Evolutionary conservation across 257 asterid genomes (phyloP), one percentile per base, ranked within the genome.

Genomic region (Rehmannia glutinosa): DNA sequence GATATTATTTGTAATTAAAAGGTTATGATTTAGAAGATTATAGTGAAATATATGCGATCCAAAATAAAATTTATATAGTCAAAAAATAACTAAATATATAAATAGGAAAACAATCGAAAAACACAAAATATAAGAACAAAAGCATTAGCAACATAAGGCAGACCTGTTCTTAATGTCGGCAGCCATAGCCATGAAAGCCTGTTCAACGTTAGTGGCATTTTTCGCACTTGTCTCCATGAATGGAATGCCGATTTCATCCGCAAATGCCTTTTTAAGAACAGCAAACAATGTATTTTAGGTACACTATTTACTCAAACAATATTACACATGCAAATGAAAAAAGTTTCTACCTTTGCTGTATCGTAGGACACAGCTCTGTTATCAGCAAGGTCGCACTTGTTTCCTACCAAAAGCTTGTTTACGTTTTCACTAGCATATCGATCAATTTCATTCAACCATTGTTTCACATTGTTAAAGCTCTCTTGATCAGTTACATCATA

Each of bases 121-220:
- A 28, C 5, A 28, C 2, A 28, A 28, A 28, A 28, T 28, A 28
- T 2, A 28, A 2, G 33, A 38, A 2, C 11, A 57, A 6, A 35
- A 17, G 12, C 12, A 1, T 16, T 6, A 17, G 60, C 59, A 46
- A 2, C 23, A 41, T 13, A 45, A 57, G 58, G 63, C 27, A 45
- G 58, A 89, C 96, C 96, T 89, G 55, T 71, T 86, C 87, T 86
- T 89, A 50, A 89, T 83, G 41, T 84, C 88, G 32, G 90, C 76
- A 30, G 95, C 65, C 96, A 89, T 86, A 43, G 92, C 96, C 96
- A 86, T 89, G 90, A 89, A 89, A 73, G 95, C 92, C 77, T 89
- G 87, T 67, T 89, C 95, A 59, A 86, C 94, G 12, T 88, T 88
- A 49, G 78, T 77, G 55, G 96, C 83, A 70, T 65, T 75, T 73